Conservation (phyloP, 331 rosid species). For the Acacia pycnantha region DNA sequence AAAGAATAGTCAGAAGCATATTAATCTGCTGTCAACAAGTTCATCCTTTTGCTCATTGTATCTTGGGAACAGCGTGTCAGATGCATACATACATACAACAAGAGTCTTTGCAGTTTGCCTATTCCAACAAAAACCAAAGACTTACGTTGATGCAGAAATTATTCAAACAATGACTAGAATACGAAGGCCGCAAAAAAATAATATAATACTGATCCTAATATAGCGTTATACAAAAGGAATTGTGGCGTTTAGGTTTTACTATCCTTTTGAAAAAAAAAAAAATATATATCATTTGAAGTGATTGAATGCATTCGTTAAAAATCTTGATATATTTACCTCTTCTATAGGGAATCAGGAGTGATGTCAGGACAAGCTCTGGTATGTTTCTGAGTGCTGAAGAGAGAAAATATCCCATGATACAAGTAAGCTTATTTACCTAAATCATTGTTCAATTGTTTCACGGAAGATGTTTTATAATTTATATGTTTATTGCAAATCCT, state of each 20-base stretch:
- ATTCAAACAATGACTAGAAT: not conserved
- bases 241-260: not conserved
- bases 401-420: constrained; percentile 73
- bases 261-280: constrained; percentile 22
- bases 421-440: constrained; percentile 45
- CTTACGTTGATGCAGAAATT: constrained; percentile 6
- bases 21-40: not conserved
- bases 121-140: constrained; percentile 4
- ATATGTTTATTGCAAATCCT: not conserved
- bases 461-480: not conserved
- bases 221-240: not conserved
- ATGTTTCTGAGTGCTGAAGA: constrained; percentile 76
- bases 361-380: constrained; percentile 94
- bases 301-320: constrained; percentile 22
- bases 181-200: too few relatives aligned
- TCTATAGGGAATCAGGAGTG: constrained; percentile 80
- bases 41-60: not conserved
- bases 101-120: not conserved
- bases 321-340: constrained; percentile 19
- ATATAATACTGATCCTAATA: not conserved
- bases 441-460: not conserved
- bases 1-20: constrained; percentile 7
- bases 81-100: not conserved
- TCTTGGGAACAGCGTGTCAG: not conserved
- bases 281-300: not conserved